Conservation (phyloP, 2,329 filamentous ascomycete species). For the Trichoderma sp. region DNA sequence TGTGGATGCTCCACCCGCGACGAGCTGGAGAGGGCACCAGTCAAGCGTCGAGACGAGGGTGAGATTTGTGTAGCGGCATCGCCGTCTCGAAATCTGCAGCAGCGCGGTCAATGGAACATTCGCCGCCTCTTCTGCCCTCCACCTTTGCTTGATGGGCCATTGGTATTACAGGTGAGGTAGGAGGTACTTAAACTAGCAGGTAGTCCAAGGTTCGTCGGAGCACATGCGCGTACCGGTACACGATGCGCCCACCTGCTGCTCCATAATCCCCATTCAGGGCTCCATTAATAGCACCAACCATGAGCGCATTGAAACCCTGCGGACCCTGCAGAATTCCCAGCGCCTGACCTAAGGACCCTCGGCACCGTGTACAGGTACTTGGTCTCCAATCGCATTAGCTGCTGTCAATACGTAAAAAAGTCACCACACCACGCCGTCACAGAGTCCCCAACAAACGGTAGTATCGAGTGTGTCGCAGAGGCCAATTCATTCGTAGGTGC, state of each 20-base stretch:
- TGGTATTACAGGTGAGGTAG: neutral
- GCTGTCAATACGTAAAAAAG: constrained; percentile 8
- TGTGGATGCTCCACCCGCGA: neutral
- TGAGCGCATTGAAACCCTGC: neutral
- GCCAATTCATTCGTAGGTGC: neutral
- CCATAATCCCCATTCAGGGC: neutral
- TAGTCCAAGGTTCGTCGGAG: neutral
- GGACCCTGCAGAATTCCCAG: constrained; percentile 2
- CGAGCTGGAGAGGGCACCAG: neutral
- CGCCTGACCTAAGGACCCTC: constrained; percentile 3
- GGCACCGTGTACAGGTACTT: neutral
- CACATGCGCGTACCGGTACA: neutral
- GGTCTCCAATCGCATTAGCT: neutral
- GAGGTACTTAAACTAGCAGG: neutral
- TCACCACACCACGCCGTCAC: constrained; percentile 9
- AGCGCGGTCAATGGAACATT: neutral
- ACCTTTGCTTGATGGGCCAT: neutral
- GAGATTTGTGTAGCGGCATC: neutral
- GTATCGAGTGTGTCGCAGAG: neutral
- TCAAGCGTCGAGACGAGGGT: neutral
- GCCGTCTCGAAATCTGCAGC: neutral
- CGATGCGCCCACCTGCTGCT: neutral
- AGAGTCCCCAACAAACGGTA: neutral
- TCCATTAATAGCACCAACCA: neutral
- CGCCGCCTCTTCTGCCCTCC: neutral